Conservation (phyloP, 495 filamentous ascomycete species). For the Niebla homalea region DNA sequence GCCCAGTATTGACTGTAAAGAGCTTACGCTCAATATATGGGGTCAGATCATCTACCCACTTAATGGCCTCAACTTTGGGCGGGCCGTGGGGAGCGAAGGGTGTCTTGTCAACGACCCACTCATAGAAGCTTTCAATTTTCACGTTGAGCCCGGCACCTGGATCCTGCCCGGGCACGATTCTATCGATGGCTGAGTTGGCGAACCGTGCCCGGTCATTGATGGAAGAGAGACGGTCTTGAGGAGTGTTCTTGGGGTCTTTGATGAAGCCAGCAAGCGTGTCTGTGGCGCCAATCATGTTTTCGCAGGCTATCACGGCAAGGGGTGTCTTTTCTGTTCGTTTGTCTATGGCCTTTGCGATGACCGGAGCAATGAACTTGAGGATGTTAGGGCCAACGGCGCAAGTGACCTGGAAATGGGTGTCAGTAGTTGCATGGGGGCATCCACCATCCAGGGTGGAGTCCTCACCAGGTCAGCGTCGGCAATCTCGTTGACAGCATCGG, state of each 20-base stretch:
- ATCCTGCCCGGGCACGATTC: conserved; percentile 84
- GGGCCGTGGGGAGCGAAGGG: conserved; percentile 56
- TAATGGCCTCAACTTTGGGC: conserved; percentile 71
- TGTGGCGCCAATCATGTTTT: conserved; percentile 91
- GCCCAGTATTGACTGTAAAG: conserved; percentile 96
- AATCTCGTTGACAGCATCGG: conserved; percentile 71
- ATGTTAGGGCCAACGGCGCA: conserved; percentile 94
- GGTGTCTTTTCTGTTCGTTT: conserved; percentile 56
- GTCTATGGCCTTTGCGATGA: conserved; percentile 83
- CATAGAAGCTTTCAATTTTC: conserved; percentile 93
- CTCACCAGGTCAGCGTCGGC: conserved; percentile 59
- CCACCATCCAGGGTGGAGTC: background rate
- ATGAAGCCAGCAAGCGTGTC: conserved; percentile 71
- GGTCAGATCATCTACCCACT: conserved; percentile 79
- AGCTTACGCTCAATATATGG: conserved; percentile 99
- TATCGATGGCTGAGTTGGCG: conserved; percentile 95
- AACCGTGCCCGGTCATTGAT: conserved; percentile 60
- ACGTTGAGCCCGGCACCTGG: conserved; percentile 71
- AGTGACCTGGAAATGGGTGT: conserved; percentile 38
- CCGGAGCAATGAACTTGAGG: conserved; percentile 87
- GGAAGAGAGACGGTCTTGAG: conserved; percentile 41
- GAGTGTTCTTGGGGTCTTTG: conserved; percentile 54
- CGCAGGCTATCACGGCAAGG: conserved; percentile 86
- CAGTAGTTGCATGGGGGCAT: background rate
- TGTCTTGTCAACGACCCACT: conserved; percentile 86